Conservation (phyloP, 305 asterid species). For the Fraxinus latifolia region DNA sequence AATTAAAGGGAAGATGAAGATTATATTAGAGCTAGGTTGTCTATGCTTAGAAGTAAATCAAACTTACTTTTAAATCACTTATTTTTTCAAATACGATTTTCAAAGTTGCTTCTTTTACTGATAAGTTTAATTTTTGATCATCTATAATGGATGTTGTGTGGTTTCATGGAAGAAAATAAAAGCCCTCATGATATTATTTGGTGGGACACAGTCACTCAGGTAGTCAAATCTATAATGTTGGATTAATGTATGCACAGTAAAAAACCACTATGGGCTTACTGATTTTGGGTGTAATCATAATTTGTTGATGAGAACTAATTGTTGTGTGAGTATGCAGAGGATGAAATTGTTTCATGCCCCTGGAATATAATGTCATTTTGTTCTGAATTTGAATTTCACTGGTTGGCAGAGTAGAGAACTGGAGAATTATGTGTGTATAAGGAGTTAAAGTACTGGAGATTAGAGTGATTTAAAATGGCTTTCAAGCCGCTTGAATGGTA, state of each 20-base stretch:
- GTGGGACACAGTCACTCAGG: neutral
- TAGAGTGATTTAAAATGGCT: conserved; percentile 44
- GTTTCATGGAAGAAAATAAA: conserved; percentile 2
- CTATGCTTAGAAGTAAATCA: neutral
- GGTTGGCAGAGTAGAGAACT: conserved; percentile 11
- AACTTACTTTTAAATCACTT: neutral
- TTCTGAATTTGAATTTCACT: neutral
- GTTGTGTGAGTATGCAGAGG: neutral
- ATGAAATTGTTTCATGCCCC: conserved; percentile 13
- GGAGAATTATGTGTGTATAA: conserved; percentile 20
- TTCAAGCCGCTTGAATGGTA: conserved; percentile 71
- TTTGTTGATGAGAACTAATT: neutral
- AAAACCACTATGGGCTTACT: neutral
- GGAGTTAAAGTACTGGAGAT: conserved; percentile 12
- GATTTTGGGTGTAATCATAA: conserved; percentile 1
- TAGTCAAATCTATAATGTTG: neutral
- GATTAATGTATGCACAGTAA: neutral
- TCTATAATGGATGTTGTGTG: neutral
- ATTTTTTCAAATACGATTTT: neutral
- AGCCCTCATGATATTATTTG: neutral
- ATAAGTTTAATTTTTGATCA: neutral
- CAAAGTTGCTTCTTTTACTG: neutral
- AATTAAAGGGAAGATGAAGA: neutral
- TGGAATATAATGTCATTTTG: conserved; percentile 19
- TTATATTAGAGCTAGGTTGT: neutral